A percentile compares a stretch with the other conserved stretches of the same genome.
These are phyloP conservation scores for Cystobasidium slooffiae DNA, from an alignment of 1,284 basidiomycete genomes.

Conservation along the genomic window DNA sequence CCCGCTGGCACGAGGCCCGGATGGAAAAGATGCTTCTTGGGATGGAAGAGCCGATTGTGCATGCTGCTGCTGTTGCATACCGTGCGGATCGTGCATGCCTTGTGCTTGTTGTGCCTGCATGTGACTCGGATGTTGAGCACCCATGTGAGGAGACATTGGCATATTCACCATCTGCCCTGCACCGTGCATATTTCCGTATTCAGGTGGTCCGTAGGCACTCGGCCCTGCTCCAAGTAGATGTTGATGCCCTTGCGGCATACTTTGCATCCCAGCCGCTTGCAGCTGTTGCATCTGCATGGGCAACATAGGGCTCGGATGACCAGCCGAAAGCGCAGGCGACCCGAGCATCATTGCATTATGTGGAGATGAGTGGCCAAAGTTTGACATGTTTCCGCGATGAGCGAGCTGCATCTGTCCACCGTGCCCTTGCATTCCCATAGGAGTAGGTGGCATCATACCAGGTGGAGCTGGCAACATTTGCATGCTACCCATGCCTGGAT, in stretches of 20 bases:
- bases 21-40: background rate
- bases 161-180: background rate
- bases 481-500: conserved; percentile 2
- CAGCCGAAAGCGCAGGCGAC: conserved; percentile 17
- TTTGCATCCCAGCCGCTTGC: conserved; percentile 4
- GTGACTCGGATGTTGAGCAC: background rate
- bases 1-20: no score
- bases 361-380: background rate
- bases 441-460: conserved; percentile 9
- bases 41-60: no score
- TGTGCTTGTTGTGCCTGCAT: conserved; percentile 9
- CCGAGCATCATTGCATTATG: background rate
- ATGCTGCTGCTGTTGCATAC: conserved; percentile 9
- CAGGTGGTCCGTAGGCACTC: background rate
- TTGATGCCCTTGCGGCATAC: background rate
- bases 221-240: background rate
- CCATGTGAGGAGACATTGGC: background rate
- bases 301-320: conserved; percentile 26
- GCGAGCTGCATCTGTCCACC: conserved; percentile 4
- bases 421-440: background rate
- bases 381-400: background rate
- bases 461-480: conserved; percentile 12
- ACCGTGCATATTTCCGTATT: background rate
- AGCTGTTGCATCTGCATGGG: conserved; percentile 24
- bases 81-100: background rate